A percentile compares a stretch with the other conserved stretches of the same genome.
These are phyloP conservation scores for Lophium mytilinum DNA, from an alignment of 495 filamentous ascomycete genomes.

Conservation along the genomic window DNA sequence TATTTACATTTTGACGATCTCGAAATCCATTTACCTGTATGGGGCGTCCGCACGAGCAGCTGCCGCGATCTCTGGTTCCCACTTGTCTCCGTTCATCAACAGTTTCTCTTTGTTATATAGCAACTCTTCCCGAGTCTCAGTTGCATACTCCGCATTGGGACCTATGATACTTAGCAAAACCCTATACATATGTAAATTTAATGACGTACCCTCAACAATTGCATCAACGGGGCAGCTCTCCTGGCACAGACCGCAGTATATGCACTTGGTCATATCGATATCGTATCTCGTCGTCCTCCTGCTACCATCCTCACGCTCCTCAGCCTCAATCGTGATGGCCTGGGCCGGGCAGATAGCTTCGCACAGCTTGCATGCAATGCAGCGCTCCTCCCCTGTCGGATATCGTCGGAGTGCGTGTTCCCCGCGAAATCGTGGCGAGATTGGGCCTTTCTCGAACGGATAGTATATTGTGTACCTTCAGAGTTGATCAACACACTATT, in stretches of 20 bases:
- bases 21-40: conserved; percentile 29
- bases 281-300: conserved; percentile 94
- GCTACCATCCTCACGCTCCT: conserved; percentile 92
- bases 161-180: conserved; percentile 37
- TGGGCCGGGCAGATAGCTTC: conserved; percentile 96
- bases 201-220: conserved; percentile 53
- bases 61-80: conserved; percentile 95
- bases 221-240: conserved; percentile 98
- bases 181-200: neutral
- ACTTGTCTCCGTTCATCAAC: conserved; percentile 86
- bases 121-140: conserved; percentile 92
- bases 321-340: conserved; percentile 97
- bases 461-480: conserved; percentile 94
- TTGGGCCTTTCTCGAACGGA: conserved; percentile 97
- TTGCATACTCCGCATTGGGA: conserved; percentile 96
- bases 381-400: conserved; percentile 94
- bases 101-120: conserved; percentile 98
- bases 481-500: neutral
- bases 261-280: conserved; percentile 99
- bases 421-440: conserved; percentile 94
- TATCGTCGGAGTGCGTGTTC: conserved; percentile 94
- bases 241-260: conserved; percentile 99
- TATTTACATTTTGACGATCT: conserved; percentile 14
- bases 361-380: conserved; percentile 98
- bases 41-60: conserved; percentile 63